A percentile compares a stretch with the other conserved stretches of the same genome.
phyloP scores from a whole-genome alignment of 352 stramenopile species.

The Phytophthora fragariae region DNA sequence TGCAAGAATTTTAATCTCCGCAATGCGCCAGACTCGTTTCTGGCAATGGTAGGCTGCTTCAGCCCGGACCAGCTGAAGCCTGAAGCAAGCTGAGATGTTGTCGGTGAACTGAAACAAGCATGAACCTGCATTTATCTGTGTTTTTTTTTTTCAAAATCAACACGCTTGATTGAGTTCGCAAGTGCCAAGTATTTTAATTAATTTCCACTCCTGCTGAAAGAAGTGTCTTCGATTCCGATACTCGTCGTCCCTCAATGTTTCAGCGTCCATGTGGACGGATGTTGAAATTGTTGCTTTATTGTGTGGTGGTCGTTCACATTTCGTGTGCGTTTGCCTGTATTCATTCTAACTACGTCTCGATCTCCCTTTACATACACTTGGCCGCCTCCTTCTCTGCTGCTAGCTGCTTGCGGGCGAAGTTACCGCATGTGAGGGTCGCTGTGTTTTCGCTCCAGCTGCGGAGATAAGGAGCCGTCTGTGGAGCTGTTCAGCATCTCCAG shows the following conservation, averaged over 20 bases:
- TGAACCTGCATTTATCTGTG: too few species aligned
- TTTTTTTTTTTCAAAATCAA: too few species aligned
- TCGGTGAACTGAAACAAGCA: neutral
- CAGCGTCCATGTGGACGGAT: too few species aligned
- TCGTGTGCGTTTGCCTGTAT: conserved; percentile 12
- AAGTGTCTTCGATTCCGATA: too few species aligned
- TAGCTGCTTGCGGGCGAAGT: conserved; percentile 13
- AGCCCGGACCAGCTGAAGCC: conserved; percentile 13
- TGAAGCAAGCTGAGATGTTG: conserved; percentile 11
- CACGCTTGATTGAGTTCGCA: too few species aligned
- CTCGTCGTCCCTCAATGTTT: too few species aligned
- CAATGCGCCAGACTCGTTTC: conserved; percentile 22
- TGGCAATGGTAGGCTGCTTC: conserved; percentile 28
- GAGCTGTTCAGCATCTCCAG: conserved; percentile 75
- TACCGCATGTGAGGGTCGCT: conserved; percentile 35
- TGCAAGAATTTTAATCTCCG: conserved; percentile 22
- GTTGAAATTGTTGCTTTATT: conserved; percentile 1
- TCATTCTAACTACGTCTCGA: conserved; percentile 35
- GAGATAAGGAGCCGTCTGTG: conserved; percentile 34
- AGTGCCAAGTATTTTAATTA: too few species aligned
- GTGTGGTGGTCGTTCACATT: conserved; percentile 19
- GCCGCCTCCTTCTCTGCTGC: neutral
- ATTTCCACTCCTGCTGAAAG: too few species aligned
- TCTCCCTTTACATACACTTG: conserved; percentile 21
- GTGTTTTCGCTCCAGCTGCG: conserved; percentile 28